Base-by-base conservation (phyloP, 2,329 filamentous ascomycete genomes). In the Laburnicola sp. region DNA sequence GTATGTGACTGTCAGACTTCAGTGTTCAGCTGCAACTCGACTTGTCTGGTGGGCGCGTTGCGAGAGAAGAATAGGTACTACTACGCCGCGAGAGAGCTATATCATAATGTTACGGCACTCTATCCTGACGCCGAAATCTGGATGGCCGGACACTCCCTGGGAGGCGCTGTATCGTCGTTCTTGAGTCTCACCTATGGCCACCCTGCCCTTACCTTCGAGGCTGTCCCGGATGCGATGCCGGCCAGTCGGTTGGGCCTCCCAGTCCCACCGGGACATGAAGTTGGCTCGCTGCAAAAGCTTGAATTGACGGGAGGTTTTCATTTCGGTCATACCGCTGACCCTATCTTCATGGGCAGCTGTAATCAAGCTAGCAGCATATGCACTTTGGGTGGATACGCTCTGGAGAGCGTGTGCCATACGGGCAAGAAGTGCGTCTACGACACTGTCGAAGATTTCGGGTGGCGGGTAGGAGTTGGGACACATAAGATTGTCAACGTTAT, bases 291-390 rank as follows among this genome's bases (percentile, higher is more conserved):
- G 27, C 90, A 95, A 65, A 55, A 63, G 32, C 65, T 69, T 16
- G 63, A 62, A 51, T 82, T 85, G 64, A 95, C 91, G 0, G 92
- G 90, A 9, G 81, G 88, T 0, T 95, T 86, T 67, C 94, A 99
- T 72, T 93, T 97, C 69, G 94, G 94, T 3, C 92, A 97, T 66
- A 97, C 91, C 0, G 94, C 94, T 0, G 94, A 99, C 72, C 94
- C 94, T 0, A 86, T 99, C 30, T 99, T 87, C 66, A 92, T 97
- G 76, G 94, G 94, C 28, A 89, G 87, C 0, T 97, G 94, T 75
- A 97, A 96, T 65, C 89, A 89, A 28, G 90, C 89, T 2, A 91
- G 89, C 2, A 92, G 93, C 2, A 86, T 87, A 8, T 97, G 94
- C 72, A 94, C 92, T 0, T 86, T 96, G 65, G 93, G 86, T 1